Evolutionary conservation across 2,329 filamentous ascomycete species (phyloP).

Genomic region (Fusarium sp.): DNA sequence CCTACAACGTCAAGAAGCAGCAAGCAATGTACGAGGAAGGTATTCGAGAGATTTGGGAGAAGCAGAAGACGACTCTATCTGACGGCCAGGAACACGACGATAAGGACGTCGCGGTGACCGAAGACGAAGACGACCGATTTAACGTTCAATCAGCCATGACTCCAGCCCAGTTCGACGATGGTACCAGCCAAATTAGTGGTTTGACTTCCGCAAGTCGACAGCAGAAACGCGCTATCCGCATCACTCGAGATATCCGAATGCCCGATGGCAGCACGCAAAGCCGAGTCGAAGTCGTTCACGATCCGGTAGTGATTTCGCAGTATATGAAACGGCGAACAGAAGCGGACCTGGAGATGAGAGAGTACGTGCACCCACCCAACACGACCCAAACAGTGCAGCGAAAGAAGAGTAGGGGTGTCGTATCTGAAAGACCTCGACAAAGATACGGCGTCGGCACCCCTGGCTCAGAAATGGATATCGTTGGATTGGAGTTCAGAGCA

Average conservation of each 20-base stretch:
- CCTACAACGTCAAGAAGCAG: slow-evolving; percentile 96
- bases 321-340: slow-evolving; percentile 84
- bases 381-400: slow-evolving; percentile 5
- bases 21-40: slow-evolving; percentile 92
- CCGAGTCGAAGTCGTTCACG: slow-evolving; percentile 77
- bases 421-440: slow-evolving; percentile 17
- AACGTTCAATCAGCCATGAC: slow-evolving; percentile 78
- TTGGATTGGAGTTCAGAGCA: slow-evolving; percentile 52
- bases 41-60: slow-evolving; percentile 92
- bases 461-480: slow-evolving; percentile 47
- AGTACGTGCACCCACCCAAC: slow-evolving; percentile 64
- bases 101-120: slow-evolving; percentile 67
- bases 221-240: slow-evolving; percentile 75
- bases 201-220: slow-evolving; percentile 73
- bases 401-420: neutral
- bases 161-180: slow-evolving; percentile 79
- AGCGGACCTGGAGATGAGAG: slow-evolving; percentile 77
- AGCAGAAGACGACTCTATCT: slow-evolving; percentile 82
- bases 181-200: slow-evolving; percentile 80
- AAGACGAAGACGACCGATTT: slow-evolving; percentile 75
- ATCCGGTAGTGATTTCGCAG: slow-evolving; percentile 87
- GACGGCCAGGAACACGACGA: slow-evolving; percentile 77
- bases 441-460: slow-evolving; percentile 47
- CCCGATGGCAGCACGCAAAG: slow-evolving; percentile 66
- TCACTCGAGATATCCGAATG: slow-evolving; percentile 71